phyloP scores from a whole-genome alignment of 176 grass and related monocot genomes.

The Cymbopogon citratus region DNA sequence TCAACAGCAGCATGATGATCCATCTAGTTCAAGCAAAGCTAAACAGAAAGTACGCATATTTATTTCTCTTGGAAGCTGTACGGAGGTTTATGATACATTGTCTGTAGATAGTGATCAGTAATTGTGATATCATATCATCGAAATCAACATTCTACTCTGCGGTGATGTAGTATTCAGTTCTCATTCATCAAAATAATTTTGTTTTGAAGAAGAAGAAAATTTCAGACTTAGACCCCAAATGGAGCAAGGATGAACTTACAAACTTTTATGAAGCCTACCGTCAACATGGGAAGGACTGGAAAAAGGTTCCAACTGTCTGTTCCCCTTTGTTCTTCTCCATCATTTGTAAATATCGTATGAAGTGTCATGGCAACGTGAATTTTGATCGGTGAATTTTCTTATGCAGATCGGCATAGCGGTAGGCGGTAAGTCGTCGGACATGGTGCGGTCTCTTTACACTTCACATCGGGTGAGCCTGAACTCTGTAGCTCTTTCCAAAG shows the following conservation, averaged over 20 bases:
- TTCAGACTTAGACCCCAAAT: slow-evolving; percentile 40
- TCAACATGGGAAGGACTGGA: slow-evolving; percentile 56
- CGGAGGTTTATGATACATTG: neutral
- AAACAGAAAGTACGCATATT: slow-evolving; percentile 46
- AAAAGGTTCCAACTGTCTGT: slow-evolving; percentile 34
- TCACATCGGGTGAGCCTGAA: slow-evolving; percentile 38
- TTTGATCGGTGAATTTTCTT: slow-evolving; percentile 12
- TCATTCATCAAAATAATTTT: slow-evolving; percentile 12
- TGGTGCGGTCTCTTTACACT: slow-evolving; percentile 45
- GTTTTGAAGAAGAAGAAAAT: slow-evolving; percentile 43
- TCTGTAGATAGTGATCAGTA: slow-evolving; percentile 5
- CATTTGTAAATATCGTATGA: neutral
- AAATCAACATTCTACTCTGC: neutral
- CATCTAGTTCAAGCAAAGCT: slow-evolving; percentile 40
- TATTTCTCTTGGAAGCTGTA: slow-evolving; percentile 11
- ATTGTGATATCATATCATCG: slow-evolving; percentile 7
- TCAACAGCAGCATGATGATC: slow-evolving; percentile 29
- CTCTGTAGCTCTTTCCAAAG: slow-evolving; percentile 2
- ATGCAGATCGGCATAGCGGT: slow-evolving; percentile 34
- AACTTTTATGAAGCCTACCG: slow-evolving; percentile 55
- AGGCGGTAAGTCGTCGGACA: slow-evolving; percentile 31
- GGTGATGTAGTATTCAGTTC: neutral
- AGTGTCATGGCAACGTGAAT: neutral
- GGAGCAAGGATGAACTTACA: slow-evolving; percentile 52
- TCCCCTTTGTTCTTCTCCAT: neutral